A percentile compares a stretch with the other conserved stretches of the same genome.
These are phyloP conservation scores for Ceraceosorus bombacis DNA, from an alignment of 1,284 basidiomycete species.

Conservation along the genomic window DNA sequence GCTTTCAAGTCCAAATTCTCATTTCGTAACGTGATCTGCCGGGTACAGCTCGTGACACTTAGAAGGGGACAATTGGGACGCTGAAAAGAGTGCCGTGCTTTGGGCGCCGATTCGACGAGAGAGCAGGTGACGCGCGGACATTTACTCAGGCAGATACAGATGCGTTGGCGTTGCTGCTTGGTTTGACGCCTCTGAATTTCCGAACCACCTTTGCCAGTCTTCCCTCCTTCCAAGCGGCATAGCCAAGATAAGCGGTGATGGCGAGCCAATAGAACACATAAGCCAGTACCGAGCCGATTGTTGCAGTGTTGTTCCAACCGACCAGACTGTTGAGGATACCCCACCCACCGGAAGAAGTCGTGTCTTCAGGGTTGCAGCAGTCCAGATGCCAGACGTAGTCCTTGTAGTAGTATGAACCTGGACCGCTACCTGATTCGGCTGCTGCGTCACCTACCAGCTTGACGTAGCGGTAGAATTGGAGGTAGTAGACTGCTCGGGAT, in stretches of 20 bases:
- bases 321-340: slow-evolving; percentile 39
- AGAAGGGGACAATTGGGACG: too few species aligned
- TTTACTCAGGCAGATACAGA: too few species aligned
- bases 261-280: slow-evolving; percentile 41
- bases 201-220: slow-evolving; percentile 10
- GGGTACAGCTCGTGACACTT: too few species aligned
- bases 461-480: slow-evolving; percentile 41
- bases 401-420: slow-evolving; percentile 32
- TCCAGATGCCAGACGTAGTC: slow-evolving; percentile 56
- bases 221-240: slow-evolving; percentile 27
- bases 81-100: too few species aligned
- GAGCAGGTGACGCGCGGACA: too few species aligned
- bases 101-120: too few species aligned
- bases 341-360: slow-evolving; percentile 46
- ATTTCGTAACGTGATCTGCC: too few species aligned
- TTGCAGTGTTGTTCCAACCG: slow-evolving; percentile 45
- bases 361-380: slow-evolving; percentile 65
- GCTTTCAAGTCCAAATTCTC: too few species aligned
- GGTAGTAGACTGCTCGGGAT: slow-evolving; percentile 34
- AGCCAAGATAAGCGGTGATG: slow-evolving; percentile 28
- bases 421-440: slow-evolving; percentile 36
- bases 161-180: too few species aligned
- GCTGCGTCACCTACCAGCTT: slow-evolving; percentile 35
- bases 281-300: slow-evolving; percentile 29
- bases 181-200: too few species aligned